Evolutionary conservation across 495 filamentous ascomycete species (phyloP).

Genomic region (Penicillium cataractarum): DNA sequence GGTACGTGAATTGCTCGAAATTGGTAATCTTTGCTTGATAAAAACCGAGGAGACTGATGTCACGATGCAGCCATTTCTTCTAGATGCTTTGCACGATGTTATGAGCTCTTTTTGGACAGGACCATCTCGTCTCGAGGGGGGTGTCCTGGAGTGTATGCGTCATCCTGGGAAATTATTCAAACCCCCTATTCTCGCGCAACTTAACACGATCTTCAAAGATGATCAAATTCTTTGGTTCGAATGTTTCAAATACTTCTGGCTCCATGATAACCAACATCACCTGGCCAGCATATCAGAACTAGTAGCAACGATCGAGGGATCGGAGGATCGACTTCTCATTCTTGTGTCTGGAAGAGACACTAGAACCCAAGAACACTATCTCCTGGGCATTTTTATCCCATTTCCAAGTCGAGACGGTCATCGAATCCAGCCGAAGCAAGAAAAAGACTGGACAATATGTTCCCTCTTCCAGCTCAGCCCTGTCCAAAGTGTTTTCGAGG

Average conservation of each 20-base stretch:
- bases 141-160: background rate
- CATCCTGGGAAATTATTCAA: background rate
- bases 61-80: background rate
- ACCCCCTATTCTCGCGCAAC: background rate
- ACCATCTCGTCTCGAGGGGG: background rate
- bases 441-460: background rate
- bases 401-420: background rate
- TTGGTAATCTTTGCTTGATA: background rate
- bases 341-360: background rate
- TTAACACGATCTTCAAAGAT: background rate
- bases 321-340: background rate
- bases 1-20: background rate
- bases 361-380: background rate
- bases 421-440: background rate
- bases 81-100: background rate
- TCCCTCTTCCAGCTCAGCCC: background rate
- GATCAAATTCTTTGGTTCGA: background rate
- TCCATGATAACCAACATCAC: background rate
- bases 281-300: background rate
- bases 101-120: background rate
- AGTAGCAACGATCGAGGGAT: background rate
- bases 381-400: background rate
- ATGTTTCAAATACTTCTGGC: background rate
- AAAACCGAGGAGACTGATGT: background rate
- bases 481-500: background rate